Evolutionary conservation across 768 basidiomycete species (phyloP).

Genomic region (Coprinopsis marcescibilis): DNA sequence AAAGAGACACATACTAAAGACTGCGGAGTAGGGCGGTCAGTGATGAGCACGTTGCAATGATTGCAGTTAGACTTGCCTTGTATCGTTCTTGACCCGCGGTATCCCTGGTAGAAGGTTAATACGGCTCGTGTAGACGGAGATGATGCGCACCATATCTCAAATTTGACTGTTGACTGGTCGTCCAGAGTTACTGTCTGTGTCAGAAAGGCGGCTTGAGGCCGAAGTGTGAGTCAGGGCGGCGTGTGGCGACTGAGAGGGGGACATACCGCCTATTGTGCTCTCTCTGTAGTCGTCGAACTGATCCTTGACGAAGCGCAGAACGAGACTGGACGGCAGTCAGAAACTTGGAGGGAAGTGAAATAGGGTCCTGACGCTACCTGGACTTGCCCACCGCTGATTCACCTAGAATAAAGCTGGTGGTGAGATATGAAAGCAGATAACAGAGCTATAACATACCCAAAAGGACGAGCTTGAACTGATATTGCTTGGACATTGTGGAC

Average conservation of each 20-base stretch:
- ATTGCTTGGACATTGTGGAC: conserved; percentile 79
- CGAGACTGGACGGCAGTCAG: conserved; percentile 57
- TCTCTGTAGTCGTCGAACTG: conserved; percentile 95
- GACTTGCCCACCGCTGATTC: conserved; percentile 98
- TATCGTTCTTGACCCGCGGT: conserved; percentile 95
- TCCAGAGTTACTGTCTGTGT: conserved; percentile 95
- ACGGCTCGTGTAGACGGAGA: not conserved
- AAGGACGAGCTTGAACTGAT: conserved; percentile 93
- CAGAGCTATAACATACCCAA: conserved; percentile 51
- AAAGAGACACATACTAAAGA: conserved; percentile 35
- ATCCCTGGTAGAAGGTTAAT: conserved; percentile 51
- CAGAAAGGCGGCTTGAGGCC: conserved; percentile 78
- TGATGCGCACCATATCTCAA: conserved; percentile 86
- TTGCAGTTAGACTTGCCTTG: conserved; percentile 49
- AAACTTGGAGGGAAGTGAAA: conserved; percentile 14
- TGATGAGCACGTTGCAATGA: conserved; percentile 12
- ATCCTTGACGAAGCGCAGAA: conserved; percentile 93
- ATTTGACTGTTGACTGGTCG: conserved; percentile 89
- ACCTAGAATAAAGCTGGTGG: conserved; percentile 41
- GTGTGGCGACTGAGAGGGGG: conserved; percentile 8
- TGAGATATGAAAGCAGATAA: not conserved
- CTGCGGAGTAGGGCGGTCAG: conserved; percentile 18
- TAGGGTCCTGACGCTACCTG: conserved; percentile 46
- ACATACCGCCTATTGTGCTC: conserved; percentile 83
- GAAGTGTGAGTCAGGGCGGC: conserved; percentile 16